These are phyloP conservation scores for Schizonepeta tenuifolia DNA, from an alignment of 257 asterid genomes.

Conservation along the genomic window DNA sequence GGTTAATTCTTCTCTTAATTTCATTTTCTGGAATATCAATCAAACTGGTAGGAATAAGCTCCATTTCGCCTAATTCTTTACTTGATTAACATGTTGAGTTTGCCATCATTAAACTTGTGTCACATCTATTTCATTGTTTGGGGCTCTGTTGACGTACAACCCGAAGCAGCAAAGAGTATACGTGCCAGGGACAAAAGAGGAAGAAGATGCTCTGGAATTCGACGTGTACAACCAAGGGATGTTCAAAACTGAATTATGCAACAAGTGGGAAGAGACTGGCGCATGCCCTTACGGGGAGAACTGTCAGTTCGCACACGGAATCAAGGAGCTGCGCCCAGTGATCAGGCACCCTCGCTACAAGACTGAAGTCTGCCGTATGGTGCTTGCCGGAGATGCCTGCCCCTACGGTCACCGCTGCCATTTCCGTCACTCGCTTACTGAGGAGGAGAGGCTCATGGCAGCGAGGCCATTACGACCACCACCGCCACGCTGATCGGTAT, in stretches of 20 bases:
- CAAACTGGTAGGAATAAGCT: not conserved
- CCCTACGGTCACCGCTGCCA: conserved; percentile 89
- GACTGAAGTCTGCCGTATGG: conserved; percentile 80
- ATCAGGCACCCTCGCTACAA: conserved; percentile 89
- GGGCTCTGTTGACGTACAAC: not conserved
- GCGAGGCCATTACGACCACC: conserved; percentile 8
- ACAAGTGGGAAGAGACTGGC: conserved; percentile 86
- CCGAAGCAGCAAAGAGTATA: conserved; percentile 57
- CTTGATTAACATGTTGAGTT: not conserved
- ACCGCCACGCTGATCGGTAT: conserved; percentile 26
- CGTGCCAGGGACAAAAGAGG: conserved; percentile 59
- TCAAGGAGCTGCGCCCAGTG: conserved; percentile 78
- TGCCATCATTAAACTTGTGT: not conserved
- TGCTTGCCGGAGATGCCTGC: conserved; percentile 69
- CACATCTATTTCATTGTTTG: not conserved
- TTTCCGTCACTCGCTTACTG: conserved; percentile 78
- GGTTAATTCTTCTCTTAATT: not conserved
- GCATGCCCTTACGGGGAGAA: conserved; percentile 69
- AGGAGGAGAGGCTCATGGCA: conserved; percentile 58
- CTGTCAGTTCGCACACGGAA: conserved; percentile 85
- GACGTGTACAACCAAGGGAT: conserved; percentile 85
- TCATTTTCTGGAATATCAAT: not conserved
- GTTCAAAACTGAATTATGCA: conserved; percentile 80
- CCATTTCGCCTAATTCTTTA: not conserved
- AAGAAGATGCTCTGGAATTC: conserved; percentile 54